Evolutionary conservation across 257 asterid species (phyloP).

Genomic region (Handroanthus guayacan): DNA sequence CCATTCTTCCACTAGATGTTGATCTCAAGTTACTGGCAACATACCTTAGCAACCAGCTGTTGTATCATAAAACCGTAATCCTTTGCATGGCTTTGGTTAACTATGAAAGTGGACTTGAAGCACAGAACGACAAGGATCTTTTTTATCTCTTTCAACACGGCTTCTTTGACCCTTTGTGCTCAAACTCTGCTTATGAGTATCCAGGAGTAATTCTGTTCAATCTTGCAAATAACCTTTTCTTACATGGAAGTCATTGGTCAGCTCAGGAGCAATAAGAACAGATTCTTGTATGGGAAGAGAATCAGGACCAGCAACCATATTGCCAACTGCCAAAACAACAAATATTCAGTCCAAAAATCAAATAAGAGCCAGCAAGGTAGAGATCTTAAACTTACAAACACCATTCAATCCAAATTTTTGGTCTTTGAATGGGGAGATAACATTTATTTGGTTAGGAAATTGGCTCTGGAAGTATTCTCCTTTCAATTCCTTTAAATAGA

Average conservation of each 20-base stretch:
- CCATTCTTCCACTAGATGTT: neutral
- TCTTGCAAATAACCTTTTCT: neutral
- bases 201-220: neutral
- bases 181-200: conserved; percentile 3
- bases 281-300: neutral
- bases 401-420: neutral
- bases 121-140: neutral
- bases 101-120: conserved; percentile 10
- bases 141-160: neutral
- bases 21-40: neutral
- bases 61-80: neutral
- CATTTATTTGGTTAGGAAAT: neutral
- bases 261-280: neutral
- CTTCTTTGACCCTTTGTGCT: neutral
- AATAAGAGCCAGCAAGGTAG: neutral
- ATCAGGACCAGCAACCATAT: neutral
- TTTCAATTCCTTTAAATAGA: neutral
- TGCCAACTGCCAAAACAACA: conserved; percentile 28
- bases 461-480: too few relatives aligned
- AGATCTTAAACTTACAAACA: neutral
- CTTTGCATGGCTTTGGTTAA: neutral
- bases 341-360: neutral
- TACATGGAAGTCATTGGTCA: conserved; percentile 6
- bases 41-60: neutral
- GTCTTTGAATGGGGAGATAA: neutral